These are phyloP conservation scores for Limonium bicolor DNA, from an alignment of 148 eudicot species.

Conservation along the genomic window DNA sequence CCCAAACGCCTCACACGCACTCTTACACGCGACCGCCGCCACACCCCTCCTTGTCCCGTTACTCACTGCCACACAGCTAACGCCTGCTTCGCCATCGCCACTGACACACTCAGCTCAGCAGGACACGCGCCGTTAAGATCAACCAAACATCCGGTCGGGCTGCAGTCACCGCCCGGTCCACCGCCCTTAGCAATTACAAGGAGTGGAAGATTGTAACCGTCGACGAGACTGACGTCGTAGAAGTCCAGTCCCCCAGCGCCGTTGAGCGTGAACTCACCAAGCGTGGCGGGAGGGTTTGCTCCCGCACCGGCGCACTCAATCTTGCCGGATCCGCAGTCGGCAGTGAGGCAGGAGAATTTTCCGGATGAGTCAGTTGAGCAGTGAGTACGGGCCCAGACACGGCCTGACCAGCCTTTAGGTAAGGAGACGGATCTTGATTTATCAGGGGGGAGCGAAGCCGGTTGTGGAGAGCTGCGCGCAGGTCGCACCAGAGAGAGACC, in stretches of 20 bases:
- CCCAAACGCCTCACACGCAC: constrained; percentile 97
- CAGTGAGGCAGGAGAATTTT: constrained; percentile 45
- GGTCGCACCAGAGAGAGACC: constrained; percentile 64
- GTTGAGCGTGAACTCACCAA: constrained; percentile 51
- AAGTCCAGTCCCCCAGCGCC: constrained; percentile 78
- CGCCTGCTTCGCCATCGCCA: constrained; percentile 15
- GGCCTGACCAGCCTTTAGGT: constrained; percentile 56
- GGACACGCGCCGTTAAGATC: constrained; percentile 76
- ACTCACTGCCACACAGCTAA: too few species aligned
- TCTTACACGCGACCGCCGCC: constrained; percentile 72
- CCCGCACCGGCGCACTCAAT: constrained; percentile 36
- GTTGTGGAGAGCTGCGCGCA: constrained; percentile 34
- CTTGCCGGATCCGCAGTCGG: constrained; percentile 56
- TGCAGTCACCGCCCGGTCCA: constrained; percentile 49
- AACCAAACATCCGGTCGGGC: constrained; percentile 74
- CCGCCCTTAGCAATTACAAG: constrained; percentile 50
- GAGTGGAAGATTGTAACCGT: constrained; percentile 88
- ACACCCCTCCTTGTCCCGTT: constrained; percentile 16
- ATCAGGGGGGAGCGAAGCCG: constrained; percentile 39
- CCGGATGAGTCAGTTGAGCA: constrained; percentile 35
- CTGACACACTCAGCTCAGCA: constrained; percentile 30
- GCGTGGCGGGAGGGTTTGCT: constrained; percentile 51
- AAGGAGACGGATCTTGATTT: constrained; percentile 23
- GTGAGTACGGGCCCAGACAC: constrained; percentile 59
- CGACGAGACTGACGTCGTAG: constrained; percentile 91